Conservation (phyloP, 768 basidiomycete genomes). For the Pisolithus orientalis region DNA sequence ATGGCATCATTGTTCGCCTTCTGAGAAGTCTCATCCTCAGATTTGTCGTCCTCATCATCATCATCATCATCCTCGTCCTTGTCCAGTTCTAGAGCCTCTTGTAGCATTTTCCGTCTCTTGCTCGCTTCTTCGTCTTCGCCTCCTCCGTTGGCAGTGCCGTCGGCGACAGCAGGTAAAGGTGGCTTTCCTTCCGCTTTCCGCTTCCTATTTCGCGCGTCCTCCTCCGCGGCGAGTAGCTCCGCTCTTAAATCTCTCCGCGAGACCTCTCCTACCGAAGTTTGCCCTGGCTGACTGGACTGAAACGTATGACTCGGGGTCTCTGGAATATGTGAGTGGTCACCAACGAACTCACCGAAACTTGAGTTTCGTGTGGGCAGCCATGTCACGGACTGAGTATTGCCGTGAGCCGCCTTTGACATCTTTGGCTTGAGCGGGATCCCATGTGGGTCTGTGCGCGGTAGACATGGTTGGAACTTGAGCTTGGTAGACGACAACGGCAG, state of each 20-base stretch:
- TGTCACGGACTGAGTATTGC: conserved; percentile 88
- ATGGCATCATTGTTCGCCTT: conserved; percentile 36
- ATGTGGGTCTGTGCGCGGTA: conserved; percentile 91
- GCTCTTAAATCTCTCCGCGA: conserved; percentile 72
- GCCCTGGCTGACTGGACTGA: conserved; percentile 70
- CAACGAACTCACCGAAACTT: conserved; percentile 75
- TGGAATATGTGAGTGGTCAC: neutral
- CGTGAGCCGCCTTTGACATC: conserved; percentile 90
- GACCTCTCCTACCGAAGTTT: conserved; percentile 76
- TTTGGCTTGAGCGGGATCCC: conserved; percentile 93
- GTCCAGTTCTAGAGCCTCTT: conserved; percentile 83
- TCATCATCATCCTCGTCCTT: conserved; percentile 88
- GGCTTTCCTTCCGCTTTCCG: conserved; percentile 79
- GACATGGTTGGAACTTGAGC: conserved; percentile 47
- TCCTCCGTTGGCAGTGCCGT: conserved; percentile 24
- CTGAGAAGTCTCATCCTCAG: neutral
- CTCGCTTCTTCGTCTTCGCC: conserved; percentile 60
- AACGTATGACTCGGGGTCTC: too few species aligned
- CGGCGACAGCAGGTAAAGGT: conserved; percentile 27
- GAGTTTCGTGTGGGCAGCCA: conserved; percentile 94
- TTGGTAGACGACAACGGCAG: neutral
- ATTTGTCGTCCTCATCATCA: conserved; percentile 36
- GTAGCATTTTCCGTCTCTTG: conserved; percentile 83
- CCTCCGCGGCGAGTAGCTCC: conserved; percentile 80
- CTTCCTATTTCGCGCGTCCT: conserved; percentile 85